phyloP scores from a whole-genome alignment of 1,284 basidiomycete species.

The Rhodotorula sp. region DNA sequence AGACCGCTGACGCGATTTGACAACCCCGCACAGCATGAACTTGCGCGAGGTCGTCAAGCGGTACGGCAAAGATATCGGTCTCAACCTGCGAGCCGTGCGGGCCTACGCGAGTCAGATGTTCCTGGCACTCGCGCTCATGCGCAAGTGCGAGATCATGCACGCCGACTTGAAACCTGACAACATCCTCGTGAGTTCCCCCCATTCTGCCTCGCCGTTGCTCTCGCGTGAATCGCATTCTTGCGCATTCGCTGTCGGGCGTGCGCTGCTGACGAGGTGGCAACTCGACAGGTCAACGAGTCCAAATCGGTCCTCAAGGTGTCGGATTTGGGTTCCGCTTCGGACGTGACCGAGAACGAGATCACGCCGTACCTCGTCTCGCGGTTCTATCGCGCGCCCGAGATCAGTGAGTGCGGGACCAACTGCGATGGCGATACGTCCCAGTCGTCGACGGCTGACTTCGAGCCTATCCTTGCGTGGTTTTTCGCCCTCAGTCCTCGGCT shows the following conservation, averaged over 20 bases:
- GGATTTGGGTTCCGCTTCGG: conserved; percentile 92
- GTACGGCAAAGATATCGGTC: conserved; percentile 97
- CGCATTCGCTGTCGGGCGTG: not conserved
- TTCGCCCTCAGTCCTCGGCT: conserved; percentile 96
- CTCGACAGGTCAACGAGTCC: conserved; percentile 78
- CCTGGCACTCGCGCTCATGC: conserved; percentile 76
- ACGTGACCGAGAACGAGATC: conserved; percentile 91
- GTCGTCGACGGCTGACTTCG: not conserved
- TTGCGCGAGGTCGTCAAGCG: conserved; percentile 95
- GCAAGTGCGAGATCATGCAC: conserved; percentile 90
- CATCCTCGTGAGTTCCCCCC: conserved; percentile 65
- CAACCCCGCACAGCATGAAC: conserved; percentile 79
- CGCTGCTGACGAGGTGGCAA: not conserved
- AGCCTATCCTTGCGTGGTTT: too few relatives aligned
- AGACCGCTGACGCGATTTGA: too few relatives aligned
- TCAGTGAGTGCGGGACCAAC: conserved; percentile 65
- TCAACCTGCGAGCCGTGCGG: conserved; percentile 94
- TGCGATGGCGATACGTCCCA: not conserved
- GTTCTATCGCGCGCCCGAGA: conserved; percentile 98
- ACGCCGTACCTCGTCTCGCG: conserved; percentile 97
- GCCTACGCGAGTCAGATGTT: conserved; percentile 97
- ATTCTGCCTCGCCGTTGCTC: too few relatives aligned
- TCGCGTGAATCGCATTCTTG: not conserved
- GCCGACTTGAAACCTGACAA: conserved; percentile 98
- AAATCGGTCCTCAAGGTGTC: conserved; percentile 93